Evolutionary conservation across 257 asterid genomes (phyloP).

Genomic region (Solanum medicagineum): DNA sequence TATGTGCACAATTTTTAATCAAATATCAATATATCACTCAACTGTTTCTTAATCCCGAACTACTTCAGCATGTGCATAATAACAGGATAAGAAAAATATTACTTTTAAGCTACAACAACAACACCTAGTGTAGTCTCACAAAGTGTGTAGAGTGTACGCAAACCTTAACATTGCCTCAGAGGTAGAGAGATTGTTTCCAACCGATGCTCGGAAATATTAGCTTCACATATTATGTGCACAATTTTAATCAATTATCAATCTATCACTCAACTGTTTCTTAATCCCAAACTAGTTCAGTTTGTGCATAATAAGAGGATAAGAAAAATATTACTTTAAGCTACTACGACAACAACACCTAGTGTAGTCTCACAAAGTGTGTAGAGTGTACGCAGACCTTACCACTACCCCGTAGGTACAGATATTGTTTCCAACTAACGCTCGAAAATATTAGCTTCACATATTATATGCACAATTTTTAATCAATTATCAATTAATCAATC

Average conservation of each 20-base stretch:
- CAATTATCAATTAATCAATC: not conserved
- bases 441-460: not conserved
- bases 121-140: too few species aligned
- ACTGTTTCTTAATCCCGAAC: not conserved
- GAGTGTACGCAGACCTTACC: too few species aligned
- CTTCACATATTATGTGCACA: not conserved
- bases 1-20: not conserved
- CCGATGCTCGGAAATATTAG: not conserved
- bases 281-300: not conserved
- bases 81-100: not conserved
- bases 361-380: too few species aligned
- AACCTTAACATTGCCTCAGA: too few species aligned
- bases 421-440: too few species aligned
- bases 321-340: not conserved
- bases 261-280: not conserved
- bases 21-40: not conserved
- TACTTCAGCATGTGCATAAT: not conserved
- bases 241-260: not conserved
- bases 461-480: not conserved
- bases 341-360: not conserved
- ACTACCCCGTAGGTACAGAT: too few species aligned
- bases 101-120: not conserved
- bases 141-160: too few species aligned
- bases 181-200: too few species aligned
- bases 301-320: not conserved